Evolutionary conservation across 805 yeast genomes (phyloP), one percentile per base, ranked within the genome.

Genomic region (Kuraishia capsulata): DNA sequence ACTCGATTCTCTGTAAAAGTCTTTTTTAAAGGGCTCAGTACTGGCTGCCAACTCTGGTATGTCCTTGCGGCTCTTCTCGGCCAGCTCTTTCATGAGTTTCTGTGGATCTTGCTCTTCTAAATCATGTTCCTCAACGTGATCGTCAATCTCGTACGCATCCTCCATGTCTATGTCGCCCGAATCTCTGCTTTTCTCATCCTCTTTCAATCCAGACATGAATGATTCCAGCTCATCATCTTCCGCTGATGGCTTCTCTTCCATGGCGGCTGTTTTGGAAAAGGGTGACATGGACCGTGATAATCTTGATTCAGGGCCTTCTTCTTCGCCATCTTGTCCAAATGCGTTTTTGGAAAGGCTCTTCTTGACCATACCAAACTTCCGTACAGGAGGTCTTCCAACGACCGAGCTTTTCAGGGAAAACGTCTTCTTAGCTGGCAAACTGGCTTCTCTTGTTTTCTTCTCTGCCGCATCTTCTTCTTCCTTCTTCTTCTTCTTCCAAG

Each of bases 1-100:
- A 3, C 62, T 67, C 1, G 82, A 73, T 44, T 78, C 86, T 1
- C 59, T 56, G 51, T 83, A 86, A 48, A 88, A 81, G 8, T 58
- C 46, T 52, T 78, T 84, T 14, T 71, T 53, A 47, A 87, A 78
- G 0, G 77, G 71, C 23, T 62, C 70, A 35, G 53, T 50, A 30
- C 66, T 51, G 45, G 73, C 71, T 42, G 72, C 71, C 33, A 77
- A 64, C 6, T 56, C 47, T 14, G 75, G 64, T 30, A 80, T 59
- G 25, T 66, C 68, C 47, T 81, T 73, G 38, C 71, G 71, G 47
- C 70, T 64, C 47, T 64, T 66, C 37, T 63, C 71, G 26, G 67
- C 56, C 18, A 67, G 59, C 23, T 62, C 59, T 34, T 67, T 49
- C 36, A 67, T 61, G 2, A 65, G 52, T 17, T 63, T 51, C 4